A percentile compares a stretch with the other conserved stretches of the same genome.
phyloP scores from a whole-genome alignment of 805 yeast species.

The Zygoascus flipseniorum region DNA sequence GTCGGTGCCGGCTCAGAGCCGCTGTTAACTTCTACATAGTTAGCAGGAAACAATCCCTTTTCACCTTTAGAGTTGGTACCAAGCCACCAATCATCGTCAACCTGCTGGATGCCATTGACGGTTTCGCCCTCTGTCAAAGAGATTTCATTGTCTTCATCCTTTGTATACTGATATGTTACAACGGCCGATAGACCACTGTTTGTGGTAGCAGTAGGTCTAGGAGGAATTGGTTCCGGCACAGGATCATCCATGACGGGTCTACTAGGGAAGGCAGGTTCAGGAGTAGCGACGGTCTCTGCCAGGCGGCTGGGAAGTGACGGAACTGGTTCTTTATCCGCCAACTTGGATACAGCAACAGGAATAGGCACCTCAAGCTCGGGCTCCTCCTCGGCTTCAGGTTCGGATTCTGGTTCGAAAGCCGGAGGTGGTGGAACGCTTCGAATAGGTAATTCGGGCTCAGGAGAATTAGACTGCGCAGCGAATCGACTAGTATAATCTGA shows the following conservation, averaged over 20 bases:
- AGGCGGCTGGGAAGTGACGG: slow-evolving; percentile 1
- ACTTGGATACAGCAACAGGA: neutral
- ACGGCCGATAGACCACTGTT: slow-evolving; percentile 41
- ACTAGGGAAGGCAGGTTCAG: slow-evolving; percentile 17
- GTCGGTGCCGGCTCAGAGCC: slow-evolving; percentile 12
- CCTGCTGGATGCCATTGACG: slow-evolving; percentile 56
- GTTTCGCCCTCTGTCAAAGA: slow-evolving; percentile 57
- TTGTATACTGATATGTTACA: slow-evolving; percentile 74
- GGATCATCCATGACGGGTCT: slow-evolving; percentile 5
- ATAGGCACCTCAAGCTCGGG: slow-evolving; percentile 15
- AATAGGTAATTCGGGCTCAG: neutral
- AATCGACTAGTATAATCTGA: slow-evolving; percentile 23
- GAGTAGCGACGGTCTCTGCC: slow-evolving; percentile 11
- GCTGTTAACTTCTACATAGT: slow-evolving; percentile 53
- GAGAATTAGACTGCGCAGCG: slow-evolving; percentile 12
- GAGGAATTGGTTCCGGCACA: neutral
- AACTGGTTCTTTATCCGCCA: slow-evolving; percentile 38
- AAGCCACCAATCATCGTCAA: slow-evolving; percentile 84
- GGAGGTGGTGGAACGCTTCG: slow-evolving; percentile 6
- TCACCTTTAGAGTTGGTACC: slow-evolving; percentile 71
- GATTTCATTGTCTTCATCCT: slow-evolving; percentile 72
- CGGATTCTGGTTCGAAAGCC: slow-evolving; percentile 17
- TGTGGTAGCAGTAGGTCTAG: slow-evolving; percentile 1
- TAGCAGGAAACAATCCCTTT: slow-evolving; percentile 84
- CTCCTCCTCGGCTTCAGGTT: slow-evolving; percentile 9